Conservation (phyloP, 768 basidiomycete species). For the Podaxis sp. region DNA sequence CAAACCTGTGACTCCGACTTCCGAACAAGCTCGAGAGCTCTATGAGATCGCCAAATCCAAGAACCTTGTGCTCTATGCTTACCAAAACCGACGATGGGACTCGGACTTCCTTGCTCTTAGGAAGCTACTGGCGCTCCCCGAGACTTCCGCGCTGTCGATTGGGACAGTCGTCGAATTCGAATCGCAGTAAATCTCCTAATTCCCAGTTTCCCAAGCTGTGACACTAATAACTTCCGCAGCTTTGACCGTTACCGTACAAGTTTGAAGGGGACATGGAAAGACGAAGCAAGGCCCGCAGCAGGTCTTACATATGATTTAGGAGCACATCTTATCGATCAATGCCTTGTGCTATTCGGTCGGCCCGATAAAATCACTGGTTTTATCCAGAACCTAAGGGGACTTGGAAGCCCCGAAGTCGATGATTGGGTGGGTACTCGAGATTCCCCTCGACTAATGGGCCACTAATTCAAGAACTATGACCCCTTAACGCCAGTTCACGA, state of each 20-base stretch:
- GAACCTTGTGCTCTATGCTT: conserved; percentile 63
- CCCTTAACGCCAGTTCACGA: conserved; percentile 42
- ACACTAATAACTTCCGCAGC: conserved; percentile 30
- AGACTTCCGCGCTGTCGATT: conserved; percentile 48
- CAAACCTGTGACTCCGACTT: conserved; percentile 71
- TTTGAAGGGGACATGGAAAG: conserved; percentile 80
- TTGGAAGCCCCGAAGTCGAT: conserved; percentile 63
- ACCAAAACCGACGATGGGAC: conserved; percentile 78
- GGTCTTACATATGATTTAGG: conserved; percentile 79
- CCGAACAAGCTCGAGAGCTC: conserved; percentile 57
- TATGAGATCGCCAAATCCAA: conserved; percentile 56
- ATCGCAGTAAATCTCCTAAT: conserved; percentile 52
- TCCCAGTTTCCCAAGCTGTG: not conserved
- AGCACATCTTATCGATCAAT: conserved; percentile 78
- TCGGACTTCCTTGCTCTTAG: conserved; percentile 72
- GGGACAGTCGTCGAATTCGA: conserved; percentile 71
- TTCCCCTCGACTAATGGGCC: not conserved
- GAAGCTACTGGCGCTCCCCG: conserved; percentile 52
- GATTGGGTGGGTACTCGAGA: conserved; percentile 48
- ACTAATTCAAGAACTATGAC: not conserved
- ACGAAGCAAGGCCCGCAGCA: conserved; percentile 55
- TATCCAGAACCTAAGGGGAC: conserved; percentile 65
- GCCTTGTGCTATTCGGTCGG: conserved; percentile 70
- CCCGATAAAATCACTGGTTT: conserved; percentile 69
- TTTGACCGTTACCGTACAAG: conserved; percentile 72